Conservation (phyloP, 805 yeast species). For the Candida cerambycidarum region DNA sequence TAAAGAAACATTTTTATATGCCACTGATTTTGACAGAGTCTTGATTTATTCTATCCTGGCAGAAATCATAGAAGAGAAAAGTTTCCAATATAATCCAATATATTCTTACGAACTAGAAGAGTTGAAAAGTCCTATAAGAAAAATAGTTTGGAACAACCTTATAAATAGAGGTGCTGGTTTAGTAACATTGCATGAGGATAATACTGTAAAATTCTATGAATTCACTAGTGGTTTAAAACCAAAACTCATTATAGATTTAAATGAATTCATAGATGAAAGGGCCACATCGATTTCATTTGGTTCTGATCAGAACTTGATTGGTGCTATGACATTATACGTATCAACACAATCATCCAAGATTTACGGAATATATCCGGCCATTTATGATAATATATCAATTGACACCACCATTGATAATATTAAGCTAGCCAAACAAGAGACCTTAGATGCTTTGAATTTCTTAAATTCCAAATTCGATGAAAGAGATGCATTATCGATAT, state of each 20-base stretch:
- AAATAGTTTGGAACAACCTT: slow-evolving; percentile 28
- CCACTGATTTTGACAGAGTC: slow-evolving; percentile 12
- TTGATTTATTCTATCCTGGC: slow-evolving; percentile 9
- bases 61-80: not conserved
- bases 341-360: slow-evolving; percentile 20
- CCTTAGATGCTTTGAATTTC: slow-evolving; percentile 7
- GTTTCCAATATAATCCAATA: not conserved
- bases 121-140: slow-evolving; percentile 18
- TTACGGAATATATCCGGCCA: slow-evolving; percentile 31
- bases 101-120: slow-evolving; percentile 17
- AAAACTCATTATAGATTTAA: slow-evolving; percentile 2
- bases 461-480: not conserved
- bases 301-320: slow-evolving; percentile 20
- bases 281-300: slow-evolving; percentile 32
- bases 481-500: slow-evolving; percentile 2
- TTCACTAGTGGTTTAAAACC: slow-evolving; percentile 1
- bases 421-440: slow-evolving; percentile 8
- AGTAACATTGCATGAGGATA: slow-evolving; percentile 23
- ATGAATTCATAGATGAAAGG: slow-evolving; percentile 9
- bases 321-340: slow-evolving; percentile 31
- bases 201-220: slow-evolving; percentile 16
- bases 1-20: slow-evolving; percentile 40
- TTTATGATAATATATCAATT: slow-evolving; percentile 8
- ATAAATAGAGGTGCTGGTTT: slow-evolving; percentile 22
- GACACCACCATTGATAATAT: not conserved